These are phyloP conservation scores for Phaeosphaeria sp. DNA, from an alignment of 2,329 filamentous ascomycete species.

Conservation along the genomic window DNA sequence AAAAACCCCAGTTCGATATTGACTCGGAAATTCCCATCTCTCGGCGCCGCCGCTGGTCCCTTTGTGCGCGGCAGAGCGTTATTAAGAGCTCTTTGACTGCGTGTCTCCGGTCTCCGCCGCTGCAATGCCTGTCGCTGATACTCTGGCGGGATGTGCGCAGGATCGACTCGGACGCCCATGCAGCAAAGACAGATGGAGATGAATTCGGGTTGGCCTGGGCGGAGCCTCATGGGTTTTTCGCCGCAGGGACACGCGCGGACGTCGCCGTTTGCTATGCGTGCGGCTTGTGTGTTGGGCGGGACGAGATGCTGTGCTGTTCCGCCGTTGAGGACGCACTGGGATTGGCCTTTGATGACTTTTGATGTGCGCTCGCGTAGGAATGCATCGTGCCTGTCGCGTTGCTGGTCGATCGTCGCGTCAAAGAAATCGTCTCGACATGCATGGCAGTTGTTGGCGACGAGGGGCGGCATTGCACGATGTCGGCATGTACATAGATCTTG, in stretches of 20 bases:
- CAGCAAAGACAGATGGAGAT: too few species aligned
- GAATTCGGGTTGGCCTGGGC: too few species aligned
- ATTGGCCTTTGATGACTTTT: not conserved
- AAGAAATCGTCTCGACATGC: not conserved
- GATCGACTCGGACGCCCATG: not conserved
- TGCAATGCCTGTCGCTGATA: not conserved
- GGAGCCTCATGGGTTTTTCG: not conserved
- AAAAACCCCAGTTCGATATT: not conserved
- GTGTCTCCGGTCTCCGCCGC: too few species aligned
- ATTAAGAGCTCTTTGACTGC: too few species aligned
- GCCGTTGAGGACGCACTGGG: not conserved
- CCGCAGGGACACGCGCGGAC: not conserved
- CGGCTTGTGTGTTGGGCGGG: too few species aligned
- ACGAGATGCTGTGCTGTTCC: not conserved
- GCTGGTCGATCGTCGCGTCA: too few species aligned
- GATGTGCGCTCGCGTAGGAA: not conserved
- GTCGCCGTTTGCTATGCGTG: too few species aligned
- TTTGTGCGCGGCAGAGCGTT: too few species aligned
- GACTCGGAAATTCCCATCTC: not conserved
- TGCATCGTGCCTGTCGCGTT: too few species aligned
- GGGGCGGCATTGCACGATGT: too few species aligned
- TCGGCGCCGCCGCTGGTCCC: not conserved
- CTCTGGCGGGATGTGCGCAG: slow-evolving; percentile 1
- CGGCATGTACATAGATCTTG: not conserved
- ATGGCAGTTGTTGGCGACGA: not conserved